Evolutionary conservation across 202 grass and related monocot species (phyloP).

Genomic region (Hordeum pubiflorum): DNA sequence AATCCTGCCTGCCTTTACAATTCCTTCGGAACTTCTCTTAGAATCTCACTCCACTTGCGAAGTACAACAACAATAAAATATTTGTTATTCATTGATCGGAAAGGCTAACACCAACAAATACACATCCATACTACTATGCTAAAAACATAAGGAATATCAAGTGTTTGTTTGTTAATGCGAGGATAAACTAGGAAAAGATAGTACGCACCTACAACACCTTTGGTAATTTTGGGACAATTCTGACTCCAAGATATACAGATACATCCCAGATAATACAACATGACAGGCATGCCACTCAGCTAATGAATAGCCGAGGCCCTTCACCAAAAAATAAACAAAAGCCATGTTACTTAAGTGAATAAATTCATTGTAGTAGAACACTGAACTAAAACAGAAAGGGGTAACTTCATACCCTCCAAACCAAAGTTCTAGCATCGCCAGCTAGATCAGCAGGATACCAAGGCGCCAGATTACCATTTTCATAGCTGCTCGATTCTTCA

Average conservation of each 20-base stretch:
- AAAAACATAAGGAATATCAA: background rate
- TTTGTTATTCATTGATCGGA: background rate
- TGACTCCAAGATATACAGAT: constrained; percentile 92
- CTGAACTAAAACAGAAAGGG: background rate
- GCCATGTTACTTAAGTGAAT: background rate
- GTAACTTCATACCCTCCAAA: constrained; percentile 77
- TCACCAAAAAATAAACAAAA: constrained; percentile 6
- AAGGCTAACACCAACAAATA: constrained; percentile 4
- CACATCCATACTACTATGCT: background rate
- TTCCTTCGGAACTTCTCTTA: background rate
- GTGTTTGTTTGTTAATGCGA: background rate
- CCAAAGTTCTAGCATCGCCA: constrained; percentile 79
- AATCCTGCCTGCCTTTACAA: background rate
- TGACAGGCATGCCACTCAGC: constrained; percentile 90
- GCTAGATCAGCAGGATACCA: constrained; percentile 92
- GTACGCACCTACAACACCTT: constrained; percentile 73
- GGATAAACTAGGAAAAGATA: background rate
- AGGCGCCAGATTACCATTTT: constrained; percentile 42
- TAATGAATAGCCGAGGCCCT: constrained; percentile 86
- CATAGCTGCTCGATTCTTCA: constrained; percentile 32
- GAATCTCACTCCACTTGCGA: background rate
- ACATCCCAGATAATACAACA: constrained; percentile 82
- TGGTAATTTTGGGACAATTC: constrained; percentile 69
- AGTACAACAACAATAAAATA: background rate
- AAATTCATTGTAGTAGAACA: constrained; percentile 2